Conservation (phyloP, 164 flowering plant genomes). For the Vitis amurensis region DNA sequence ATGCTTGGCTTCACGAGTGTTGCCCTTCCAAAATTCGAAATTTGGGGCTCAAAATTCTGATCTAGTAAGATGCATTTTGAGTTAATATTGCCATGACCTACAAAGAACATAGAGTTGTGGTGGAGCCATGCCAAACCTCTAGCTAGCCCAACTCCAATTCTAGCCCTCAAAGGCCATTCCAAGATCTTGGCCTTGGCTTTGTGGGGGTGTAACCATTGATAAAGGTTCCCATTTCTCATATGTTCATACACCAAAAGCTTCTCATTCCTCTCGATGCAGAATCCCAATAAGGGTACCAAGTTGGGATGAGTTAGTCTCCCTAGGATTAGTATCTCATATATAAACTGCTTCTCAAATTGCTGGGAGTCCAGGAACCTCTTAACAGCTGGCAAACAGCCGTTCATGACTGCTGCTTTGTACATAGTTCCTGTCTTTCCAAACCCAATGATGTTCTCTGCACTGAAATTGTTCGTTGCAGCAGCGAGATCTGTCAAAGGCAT, state of each 20-base stretch:
- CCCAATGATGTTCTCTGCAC: background rate
- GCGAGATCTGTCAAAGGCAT: background rate
- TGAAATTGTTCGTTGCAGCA: background rate
- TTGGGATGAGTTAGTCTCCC: background rate
- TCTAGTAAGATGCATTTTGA: background rate
- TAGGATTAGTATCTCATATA: background rate
- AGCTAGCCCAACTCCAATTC: conserved; percentile 18
- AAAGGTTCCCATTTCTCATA: conserved; percentile 18
- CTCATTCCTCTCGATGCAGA: conserved; percentile 8
- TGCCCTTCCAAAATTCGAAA: background rate
- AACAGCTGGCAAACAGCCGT: background rate
- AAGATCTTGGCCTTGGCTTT: conserved; percentile 2
- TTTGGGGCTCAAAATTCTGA: background rate
- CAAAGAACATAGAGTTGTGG: conserved; percentile 2
- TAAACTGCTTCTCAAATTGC: background rate
- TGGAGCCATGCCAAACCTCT: conserved; percentile 27
- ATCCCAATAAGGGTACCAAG: conserved; percentile 7
- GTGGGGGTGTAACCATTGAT: conserved; percentile 5
- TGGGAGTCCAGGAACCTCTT: background rate
- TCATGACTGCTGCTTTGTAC: background rate
- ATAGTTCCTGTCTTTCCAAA: background rate
- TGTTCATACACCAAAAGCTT: conserved; percentile 7
- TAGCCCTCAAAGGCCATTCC: conserved; percentile 20
- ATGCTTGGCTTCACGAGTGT: background rate
- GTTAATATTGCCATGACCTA: background rate